Evolutionary conservation across 306 rosid genomes (phyloP).

Genomic region (Lablab purpureus): DNA sequence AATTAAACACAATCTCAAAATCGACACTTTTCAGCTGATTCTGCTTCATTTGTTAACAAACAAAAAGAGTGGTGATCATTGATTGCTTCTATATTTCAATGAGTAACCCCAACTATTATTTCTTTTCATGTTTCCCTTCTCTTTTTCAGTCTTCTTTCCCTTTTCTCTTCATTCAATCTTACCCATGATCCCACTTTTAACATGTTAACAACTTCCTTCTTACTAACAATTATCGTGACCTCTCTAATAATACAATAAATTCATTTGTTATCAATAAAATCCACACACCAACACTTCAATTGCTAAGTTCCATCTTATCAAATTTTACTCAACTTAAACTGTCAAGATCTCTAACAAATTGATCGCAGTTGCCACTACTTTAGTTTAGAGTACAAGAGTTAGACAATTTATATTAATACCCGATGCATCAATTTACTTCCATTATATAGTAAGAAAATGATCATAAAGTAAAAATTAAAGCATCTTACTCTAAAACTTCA

Average conservation of each 20-base stretch:
- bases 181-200: not conserved
- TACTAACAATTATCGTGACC: not conserved
- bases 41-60: not conserved
- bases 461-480: constrained; percentile 20
- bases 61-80: constrained; percentile 11
- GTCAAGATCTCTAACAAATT: constrained; percentile 8
- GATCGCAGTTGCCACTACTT: constrained; percentile 5
- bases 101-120: not conserved
- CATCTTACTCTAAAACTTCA: constrained; percentile 18
- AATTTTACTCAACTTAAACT: not conserved
- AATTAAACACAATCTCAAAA: not conserved
- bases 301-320: not conserved
- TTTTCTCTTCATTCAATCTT: not conserved
- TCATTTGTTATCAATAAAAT: not conserved
- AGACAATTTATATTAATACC: not conserved
- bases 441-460: not conserved
- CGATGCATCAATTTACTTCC: constrained; percentile 7
- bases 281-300: constrained; percentile 1
- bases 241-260: not conserved
- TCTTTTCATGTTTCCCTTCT: not conserved
- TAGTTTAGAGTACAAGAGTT: not conserved
- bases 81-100: constrained; percentile 2
- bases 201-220: not conserved
- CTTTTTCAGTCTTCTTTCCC: not conserved
- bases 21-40: not conserved